phyloP scores from a whole-genome alignment of 2,329 filamentous ascomycete species.

The Epichloe festucae region DNA sequence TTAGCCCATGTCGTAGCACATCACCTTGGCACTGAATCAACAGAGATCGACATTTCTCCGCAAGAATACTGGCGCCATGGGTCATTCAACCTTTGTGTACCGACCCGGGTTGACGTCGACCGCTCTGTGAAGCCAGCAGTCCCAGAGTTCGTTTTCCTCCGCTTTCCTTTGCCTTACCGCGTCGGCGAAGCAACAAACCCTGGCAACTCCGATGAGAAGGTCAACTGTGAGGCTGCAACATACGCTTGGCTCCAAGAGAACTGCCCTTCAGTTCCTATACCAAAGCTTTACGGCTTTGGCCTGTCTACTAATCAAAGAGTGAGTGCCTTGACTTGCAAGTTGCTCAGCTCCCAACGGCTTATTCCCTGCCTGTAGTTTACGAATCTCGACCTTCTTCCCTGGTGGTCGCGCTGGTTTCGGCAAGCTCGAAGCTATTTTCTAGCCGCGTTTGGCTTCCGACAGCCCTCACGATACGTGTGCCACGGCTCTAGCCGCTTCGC shows the following conservation, averaged over 20 bases:
- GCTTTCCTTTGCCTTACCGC: slow-evolving; percentile 13
- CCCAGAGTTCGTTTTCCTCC: neutral
- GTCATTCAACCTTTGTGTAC: neutral
- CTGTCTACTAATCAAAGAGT: slow-evolving; percentile 9
- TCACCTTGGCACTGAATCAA: neutral
- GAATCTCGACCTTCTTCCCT: neutral
- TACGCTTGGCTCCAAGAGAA: slow-evolving; percentile 11
- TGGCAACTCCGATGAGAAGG: slow-evolving; percentile 29
- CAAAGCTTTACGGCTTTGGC: slow-evolving; percentile 13
- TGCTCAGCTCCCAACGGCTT: neutral
- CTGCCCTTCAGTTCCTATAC: slow-evolving; percentile 12
- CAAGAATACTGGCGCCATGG: neutral
- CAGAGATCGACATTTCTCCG: neutral
- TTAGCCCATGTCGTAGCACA: neutral
- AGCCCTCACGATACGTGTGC: slow-evolving; percentile 7
- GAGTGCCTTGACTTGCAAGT: neutral
- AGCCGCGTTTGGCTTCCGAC: slow-evolving; percentile 5
- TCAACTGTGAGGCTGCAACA: slow-evolving; percentile 13
- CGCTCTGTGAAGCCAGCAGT: neutral
- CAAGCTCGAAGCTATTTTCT: neutral
- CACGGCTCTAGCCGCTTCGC: slow-evolving; percentile 5
- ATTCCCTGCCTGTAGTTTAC: neutral
- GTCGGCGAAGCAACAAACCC: slow-evolving; percentile 22
- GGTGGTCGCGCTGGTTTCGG: neutral
- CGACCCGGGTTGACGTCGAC: neutral